Evolutionary conservation across 163 green algal species (phyloP).

Genomic region (Dunaliella salina): DNA sequence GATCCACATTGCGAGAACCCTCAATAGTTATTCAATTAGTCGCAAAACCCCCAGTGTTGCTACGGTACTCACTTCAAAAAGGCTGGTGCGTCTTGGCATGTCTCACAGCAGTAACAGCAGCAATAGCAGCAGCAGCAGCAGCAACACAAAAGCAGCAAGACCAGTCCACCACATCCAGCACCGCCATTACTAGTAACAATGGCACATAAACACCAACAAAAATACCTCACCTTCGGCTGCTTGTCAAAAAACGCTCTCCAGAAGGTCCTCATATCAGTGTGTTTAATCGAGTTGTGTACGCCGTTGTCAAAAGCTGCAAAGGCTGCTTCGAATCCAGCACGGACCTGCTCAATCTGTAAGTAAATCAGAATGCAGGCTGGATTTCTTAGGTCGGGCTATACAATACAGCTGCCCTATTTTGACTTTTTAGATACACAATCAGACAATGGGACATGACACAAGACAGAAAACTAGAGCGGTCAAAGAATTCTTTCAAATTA

Average conservation of each 20-base stretch:
- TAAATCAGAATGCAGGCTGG: not conserved
- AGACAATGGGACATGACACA: not conserved
- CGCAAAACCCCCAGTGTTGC: too few relatives aligned
- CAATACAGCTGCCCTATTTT: not conserved
- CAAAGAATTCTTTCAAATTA: too few relatives aligned
- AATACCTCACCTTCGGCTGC: not conserved
- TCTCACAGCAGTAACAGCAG: too few relatives aligned
- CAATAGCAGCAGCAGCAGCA: too few relatives aligned
- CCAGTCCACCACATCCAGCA: too few relatives aligned
- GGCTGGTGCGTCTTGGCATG: too few relatives aligned
- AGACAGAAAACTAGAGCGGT: too few relatives aligned
- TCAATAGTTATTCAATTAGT: too few relatives aligned
- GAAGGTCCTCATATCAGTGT: not conserved
- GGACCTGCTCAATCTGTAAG: not conserved
- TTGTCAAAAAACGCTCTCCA: not conserved
- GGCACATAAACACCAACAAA: not conserved
- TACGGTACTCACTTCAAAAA: too few relatives aligned
- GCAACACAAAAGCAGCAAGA: too few relatives aligned
- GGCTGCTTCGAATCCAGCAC: not conserved
- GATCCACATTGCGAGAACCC: too few relatives aligned
- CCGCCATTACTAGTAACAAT: too few relatives aligned
- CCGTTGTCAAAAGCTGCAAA: not conserved
- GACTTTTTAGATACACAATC: not conserved
- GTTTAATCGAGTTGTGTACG: not conserved
- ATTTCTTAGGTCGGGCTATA: not conserved